Conservation (phyloP, 2,329 filamentous ascomycete genomes). For the Xylariaceae sp. region DNA sequence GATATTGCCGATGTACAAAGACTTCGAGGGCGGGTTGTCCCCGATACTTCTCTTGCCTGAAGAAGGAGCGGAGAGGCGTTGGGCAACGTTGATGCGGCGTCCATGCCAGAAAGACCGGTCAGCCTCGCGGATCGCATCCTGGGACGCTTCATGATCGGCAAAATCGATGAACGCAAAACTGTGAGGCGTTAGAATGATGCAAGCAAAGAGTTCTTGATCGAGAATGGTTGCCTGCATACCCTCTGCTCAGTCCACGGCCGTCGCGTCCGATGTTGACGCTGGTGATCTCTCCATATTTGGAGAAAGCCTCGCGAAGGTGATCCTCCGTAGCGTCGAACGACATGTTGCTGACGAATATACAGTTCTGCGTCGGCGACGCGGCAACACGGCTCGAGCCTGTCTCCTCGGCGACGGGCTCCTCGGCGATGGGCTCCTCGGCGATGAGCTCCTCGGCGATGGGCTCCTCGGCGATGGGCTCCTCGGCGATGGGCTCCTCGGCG, state of each 20-base stretch:
- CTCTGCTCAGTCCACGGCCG: slow-evolving; percentile 23
- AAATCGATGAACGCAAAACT: slow-evolving; percentile 26
- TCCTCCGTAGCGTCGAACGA: slow-evolving; percentile 59
- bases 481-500: slow-evolving; percentile 2
- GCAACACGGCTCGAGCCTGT: not conserved
- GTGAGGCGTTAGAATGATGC: not conserved
- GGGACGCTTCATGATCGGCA: slow-evolving; percentile 6
- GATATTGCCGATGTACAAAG: slow-evolving; percentile 79
- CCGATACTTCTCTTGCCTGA: not conserved
- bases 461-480: slow-evolving; percentile 4
- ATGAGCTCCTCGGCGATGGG: not conserved
- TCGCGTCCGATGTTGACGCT: slow-evolving; percentile 17
- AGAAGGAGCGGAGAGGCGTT: slow-evolving; percentile 19
- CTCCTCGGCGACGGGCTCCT: not conserved
- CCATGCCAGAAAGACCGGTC: slow-evolving; percentile 27
- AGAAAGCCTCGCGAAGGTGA: slow-evolving; percentile 52
- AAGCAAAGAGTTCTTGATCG: too few relatives aligned
- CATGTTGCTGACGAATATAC: slow-evolving; percentile 61
- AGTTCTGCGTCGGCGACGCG: slow-evolving; percentile 12
- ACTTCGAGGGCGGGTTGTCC: slow-evolving; percentile 43
- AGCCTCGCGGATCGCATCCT: slow-evolving; percentile 17
- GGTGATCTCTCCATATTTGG: slow-evolving; percentile 29
- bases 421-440: slow-evolving; percentile 1
- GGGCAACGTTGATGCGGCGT: slow-evolving; percentile 21
- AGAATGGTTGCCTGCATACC: slow-evolving; percentile 14